A percentile compares a stretch with the other conserved stretches of the same genome.
Evolutionary conservation across 2,329 filamentous ascomycete species (phyloP).

Genomic region (Aspergillus niger): DNA sequence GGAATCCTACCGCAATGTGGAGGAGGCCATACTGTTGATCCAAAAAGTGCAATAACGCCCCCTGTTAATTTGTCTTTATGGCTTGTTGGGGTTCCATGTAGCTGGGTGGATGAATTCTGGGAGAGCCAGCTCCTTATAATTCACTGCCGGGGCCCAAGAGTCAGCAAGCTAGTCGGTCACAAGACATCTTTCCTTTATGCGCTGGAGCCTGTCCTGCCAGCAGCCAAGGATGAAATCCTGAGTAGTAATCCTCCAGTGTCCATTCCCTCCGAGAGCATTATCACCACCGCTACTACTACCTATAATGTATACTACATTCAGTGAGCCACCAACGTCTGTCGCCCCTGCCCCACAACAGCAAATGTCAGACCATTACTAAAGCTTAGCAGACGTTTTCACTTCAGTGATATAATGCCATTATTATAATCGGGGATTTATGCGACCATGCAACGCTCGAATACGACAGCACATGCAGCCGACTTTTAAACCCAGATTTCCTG

Average conservation of each 20-base stretch:
- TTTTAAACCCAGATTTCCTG: too few relatives aligned
- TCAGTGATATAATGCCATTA: not conserved
- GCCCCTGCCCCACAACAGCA: not conserved
- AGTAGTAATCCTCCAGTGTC: not conserved
- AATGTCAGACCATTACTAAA: not conserved
- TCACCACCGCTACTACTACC: too few relatives aligned
- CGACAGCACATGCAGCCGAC: not conserved
- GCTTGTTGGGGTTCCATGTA: too few relatives aligned
- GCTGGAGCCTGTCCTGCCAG: not conserved
- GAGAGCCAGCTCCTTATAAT: not conserved
- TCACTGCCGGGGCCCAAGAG: not conserved
- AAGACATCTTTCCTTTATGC: not conserved
- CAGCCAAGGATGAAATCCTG: not conserved
- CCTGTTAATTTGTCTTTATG: too few relatives aligned
- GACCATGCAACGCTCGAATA: not conserved
- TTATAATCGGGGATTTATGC: not conserved
- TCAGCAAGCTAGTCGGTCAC: not conserved
- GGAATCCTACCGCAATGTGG: too few relatives aligned
- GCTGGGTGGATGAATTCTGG: not conserved
- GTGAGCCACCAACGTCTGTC: too few relatives aligned
- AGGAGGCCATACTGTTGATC: too few relatives aligned
- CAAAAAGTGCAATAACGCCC: too few relatives aligned
- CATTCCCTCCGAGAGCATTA: not conserved
- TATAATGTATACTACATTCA: too few relatives aligned
- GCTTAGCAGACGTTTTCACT: not conserved